Conservation (phyloP, 108 stramenopile genomes). For the Pseudonitzschia delicatissima region DNA sequence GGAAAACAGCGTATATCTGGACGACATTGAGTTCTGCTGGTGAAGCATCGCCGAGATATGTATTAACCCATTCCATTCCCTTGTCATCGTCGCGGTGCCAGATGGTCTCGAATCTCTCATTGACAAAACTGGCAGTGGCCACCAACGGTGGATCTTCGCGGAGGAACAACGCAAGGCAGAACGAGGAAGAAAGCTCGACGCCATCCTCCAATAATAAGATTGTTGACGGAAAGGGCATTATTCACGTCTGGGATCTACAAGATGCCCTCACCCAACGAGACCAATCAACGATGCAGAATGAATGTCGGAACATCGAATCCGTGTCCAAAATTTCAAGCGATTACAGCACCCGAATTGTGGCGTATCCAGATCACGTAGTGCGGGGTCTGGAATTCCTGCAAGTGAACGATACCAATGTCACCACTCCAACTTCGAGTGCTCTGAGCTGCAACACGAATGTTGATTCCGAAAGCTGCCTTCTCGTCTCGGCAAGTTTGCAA, state of each 20-base stretch:
- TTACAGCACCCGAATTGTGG: not conserved
- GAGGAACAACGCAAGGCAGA: not conserved
- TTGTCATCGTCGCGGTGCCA: not conserved
- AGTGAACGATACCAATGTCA: no score
- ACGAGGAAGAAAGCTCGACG: not conserved
- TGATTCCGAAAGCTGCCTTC: not conserved
- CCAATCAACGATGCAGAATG: not conserved
- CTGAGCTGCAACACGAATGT: not conserved
- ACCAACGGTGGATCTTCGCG: not conserved
- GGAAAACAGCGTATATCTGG: conserved; percentile 12
- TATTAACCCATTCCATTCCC: not conserved
- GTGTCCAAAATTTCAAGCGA: not conserved
- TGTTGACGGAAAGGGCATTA: not conserved
- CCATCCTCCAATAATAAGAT: not conserved
- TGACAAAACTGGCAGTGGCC: not conserved
- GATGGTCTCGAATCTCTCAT: not conserved
- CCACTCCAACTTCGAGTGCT: no score
- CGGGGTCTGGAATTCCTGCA: conserved; percentile 9
- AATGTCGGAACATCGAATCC: not conserved
- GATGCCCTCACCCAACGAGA: not conserved
- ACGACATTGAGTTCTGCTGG: no score
- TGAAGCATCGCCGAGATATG: not conserved
- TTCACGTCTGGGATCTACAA: conserved; percentile 2
- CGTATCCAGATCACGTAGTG: not conserved
- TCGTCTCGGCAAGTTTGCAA: conserved; percentile 10